Evolutionary conservation across 164 flowering plant genomes (phyloP).

Genomic region (Chimonanthus praecox): DNA sequence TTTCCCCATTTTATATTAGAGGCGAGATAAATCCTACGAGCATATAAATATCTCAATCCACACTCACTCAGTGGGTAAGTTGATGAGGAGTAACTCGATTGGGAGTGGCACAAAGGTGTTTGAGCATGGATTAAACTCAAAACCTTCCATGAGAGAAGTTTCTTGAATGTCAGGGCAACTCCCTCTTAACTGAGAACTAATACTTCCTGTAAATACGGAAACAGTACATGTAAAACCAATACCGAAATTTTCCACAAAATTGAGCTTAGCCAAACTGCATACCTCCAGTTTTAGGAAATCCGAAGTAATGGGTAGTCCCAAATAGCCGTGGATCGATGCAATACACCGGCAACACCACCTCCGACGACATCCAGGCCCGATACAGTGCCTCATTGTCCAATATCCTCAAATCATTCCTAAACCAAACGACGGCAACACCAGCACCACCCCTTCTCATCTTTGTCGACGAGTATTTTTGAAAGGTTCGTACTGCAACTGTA

Average conservation of each 20-base stretch:
- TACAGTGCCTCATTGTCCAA: slow-evolving; percentile 76
- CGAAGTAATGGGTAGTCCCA: slow-evolving; percentile 63
- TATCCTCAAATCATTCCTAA: slow-evolving; percentile 81
- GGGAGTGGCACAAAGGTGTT: no score
- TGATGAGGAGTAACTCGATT: no score
- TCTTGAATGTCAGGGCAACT: no score
- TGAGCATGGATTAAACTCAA: no score
- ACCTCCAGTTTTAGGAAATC: slow-evolving; percentile 98
- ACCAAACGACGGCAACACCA: slow-evolving; percentile 84
- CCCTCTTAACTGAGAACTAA: no score
- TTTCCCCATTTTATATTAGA: no score
- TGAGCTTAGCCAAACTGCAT: not conserved
- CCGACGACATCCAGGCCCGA: slow-evolving; percentile 70
- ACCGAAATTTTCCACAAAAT: not conserved
- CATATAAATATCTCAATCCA: no score
- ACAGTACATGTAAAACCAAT: no score
- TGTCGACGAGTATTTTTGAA: slow-evolving; percentile 39
- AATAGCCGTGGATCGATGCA: slow-evolving; percentile 83
- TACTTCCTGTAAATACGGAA: no score
- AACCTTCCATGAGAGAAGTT: no score
- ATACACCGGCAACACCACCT: slow-evolving; percentile 71
- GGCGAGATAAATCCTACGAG: no score
- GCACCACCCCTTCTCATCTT: slow-evolving; percentile 36
- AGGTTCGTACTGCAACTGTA: slow-evolving; percentile 33
- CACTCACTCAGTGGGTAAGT: no score